Evolutionary conservation across 129 eudicot species (phyloP).

Genomic region (Helianthus annuus): DNA sequence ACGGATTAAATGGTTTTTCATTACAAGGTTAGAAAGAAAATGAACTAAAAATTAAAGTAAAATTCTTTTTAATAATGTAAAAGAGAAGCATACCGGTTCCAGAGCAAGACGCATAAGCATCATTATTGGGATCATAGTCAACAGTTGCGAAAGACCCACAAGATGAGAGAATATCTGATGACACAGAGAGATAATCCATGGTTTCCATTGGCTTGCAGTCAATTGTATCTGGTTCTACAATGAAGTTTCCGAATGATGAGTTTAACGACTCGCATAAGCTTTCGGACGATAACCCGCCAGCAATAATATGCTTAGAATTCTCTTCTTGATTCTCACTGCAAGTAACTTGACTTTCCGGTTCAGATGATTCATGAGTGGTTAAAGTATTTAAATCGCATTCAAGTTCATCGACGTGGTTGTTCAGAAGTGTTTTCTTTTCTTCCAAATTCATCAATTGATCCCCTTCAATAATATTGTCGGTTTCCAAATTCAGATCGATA

Average conservation of each 20-base stretch:
- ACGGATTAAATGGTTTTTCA: neutral
- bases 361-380: no score
- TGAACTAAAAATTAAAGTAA: neutral
- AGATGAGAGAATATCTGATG: constrained; percentile 10
- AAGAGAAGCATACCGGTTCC: constrained; percentile 41
- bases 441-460: constrained; percentile 13
- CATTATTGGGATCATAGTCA: constrained; percentile 24
- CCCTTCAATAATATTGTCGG: constrained; percentile 26
- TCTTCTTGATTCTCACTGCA: no score
- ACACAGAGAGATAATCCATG: constrained; percentile 11
- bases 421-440: constrained; percentile 27
- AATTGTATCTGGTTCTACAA: constrained; percentile 26
- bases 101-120: constrained; percentile 15
- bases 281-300: no score
- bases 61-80: neutral
- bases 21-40: no score
- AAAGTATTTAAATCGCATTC: constrained; percentile 9
- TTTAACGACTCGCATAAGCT: constrained; percentile 12
- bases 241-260: neutral
- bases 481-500: constrained; percentile 24
- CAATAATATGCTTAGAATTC: no score
- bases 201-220: constrained; percentile 13
- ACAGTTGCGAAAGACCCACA: constrained; percentile 20
- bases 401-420: constrained; percentile 22
- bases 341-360: no score